Evolutionary conservation across 306 rosid genomes (phyloP), one percentile per base, ranked within the genome.

Genomic region (Cucurbita maxima): DNA sequence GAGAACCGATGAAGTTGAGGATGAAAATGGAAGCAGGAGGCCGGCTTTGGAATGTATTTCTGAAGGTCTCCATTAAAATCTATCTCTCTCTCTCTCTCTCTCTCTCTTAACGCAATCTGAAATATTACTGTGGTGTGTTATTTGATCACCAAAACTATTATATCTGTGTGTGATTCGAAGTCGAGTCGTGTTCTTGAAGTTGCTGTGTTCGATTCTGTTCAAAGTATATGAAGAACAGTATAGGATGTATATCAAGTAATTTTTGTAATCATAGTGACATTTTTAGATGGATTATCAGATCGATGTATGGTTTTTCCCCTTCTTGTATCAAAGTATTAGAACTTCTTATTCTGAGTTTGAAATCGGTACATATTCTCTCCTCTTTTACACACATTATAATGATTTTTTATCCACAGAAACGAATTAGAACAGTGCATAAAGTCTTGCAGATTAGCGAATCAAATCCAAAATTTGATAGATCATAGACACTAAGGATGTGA

Each of bases 21-120:
- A 60, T 47, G 50, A 10, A 0, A 75, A 38, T 57, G 76, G 75
- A 14, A 48, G 81, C 63, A 83, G 90, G 96, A 86, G 67, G 73
- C 96, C 94, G 64, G 76, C 71, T 77, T 80, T 88, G 76, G 87
- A 86, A 63, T 85, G 84, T 78, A 90, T 89, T 75, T 85, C 95
- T 19, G 96, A 94, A 77, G 87, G 81, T 10, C 48, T 64, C 11
- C 56, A 45, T 45, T 12, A 5, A 62, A 40, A 30, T 14, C 11
- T 59, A n/a, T n/a, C 43, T 59, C 34, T 40, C 16, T 6, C 5
- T 14, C 54, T 2, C 13, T 38, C 71, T 58, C 37, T 22, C 2
- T 55, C 5, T 56, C 5, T 19, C 1, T 56, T 38, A 15, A 3
- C 30, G 14, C 34, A 8, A 63, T 63, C 22, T 63, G 51, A 63